phyloP scores from a whole-genome alignment of 2,329 filamentous ascomycete species.

The Akanthomyces muscarius region DNA sequence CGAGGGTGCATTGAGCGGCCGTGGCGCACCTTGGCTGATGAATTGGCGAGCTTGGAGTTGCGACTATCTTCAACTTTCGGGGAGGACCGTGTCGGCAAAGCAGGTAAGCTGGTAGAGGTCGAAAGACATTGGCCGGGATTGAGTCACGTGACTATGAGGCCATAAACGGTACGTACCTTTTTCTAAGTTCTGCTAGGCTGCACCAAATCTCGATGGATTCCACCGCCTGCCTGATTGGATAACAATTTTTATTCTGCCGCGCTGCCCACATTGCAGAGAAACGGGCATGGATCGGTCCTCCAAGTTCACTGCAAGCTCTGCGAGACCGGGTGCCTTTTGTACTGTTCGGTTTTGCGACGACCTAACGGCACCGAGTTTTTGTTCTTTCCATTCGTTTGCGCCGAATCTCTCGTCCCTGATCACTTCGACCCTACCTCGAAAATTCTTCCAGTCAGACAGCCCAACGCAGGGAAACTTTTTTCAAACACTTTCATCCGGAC shows the following conservation, averaged over 20 bases:
- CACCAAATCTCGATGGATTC: constrained; percentile 1
- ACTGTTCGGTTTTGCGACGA: background rate
- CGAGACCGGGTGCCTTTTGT: background rate
- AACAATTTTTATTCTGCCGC: constrained; percentile 18
- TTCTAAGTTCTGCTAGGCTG: background rate
- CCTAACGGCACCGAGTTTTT: background rate
- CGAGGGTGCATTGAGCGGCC: background rate
- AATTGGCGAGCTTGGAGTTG: constrained; percentile 11
- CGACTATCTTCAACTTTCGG: constrained; percentile 11
- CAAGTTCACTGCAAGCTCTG: constrained; percentile 9
- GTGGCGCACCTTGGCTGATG: constrained; percentile 17
- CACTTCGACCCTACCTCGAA: background rate
- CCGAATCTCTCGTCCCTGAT: background rate
- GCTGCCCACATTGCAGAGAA: background rate
- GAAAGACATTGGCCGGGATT: constrained; percentile 4
- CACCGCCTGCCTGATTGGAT: constrained; percentile 15
- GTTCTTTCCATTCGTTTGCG: background rate
- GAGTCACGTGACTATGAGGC: constrained; percentile 14
- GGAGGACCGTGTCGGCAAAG: constrained; percentile 15
- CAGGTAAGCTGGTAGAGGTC: constrained; percentile 15
- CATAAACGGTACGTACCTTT: constrained; percentile 14
- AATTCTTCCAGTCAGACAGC: background rate
- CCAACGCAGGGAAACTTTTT: background rate
- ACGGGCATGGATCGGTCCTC: background rate
- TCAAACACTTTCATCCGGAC: background rate